Evolutionary conservation across 116 monocot species (phyloP).

Genomic region (Zostera marina): DNA sequence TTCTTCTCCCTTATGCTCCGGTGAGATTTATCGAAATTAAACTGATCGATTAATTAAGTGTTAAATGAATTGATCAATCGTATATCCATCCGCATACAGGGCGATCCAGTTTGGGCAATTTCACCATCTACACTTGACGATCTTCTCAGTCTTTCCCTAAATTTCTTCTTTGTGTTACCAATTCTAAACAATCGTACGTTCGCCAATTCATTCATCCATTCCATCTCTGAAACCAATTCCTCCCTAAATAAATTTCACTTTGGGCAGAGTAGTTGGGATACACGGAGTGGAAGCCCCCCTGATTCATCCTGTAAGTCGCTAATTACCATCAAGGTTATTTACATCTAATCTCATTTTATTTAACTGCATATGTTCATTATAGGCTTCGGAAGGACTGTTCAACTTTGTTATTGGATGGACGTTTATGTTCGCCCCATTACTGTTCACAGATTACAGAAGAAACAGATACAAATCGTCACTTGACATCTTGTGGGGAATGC

Average conservation of each 20-base stretch:
- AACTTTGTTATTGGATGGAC: constrained; percentile 94
- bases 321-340: not conserved
- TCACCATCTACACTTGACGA: constrained; percentile 43
- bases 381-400: constrained; percentile 80
- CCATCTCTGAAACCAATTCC: no score
- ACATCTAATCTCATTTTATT: not conserved
- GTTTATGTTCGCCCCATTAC: constrained; percentile 64
- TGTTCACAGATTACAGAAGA: constrained; percentile 58
- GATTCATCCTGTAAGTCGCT: constrained; percentile 73
- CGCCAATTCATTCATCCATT: not conserved
- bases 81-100: constrained; percentile 21
- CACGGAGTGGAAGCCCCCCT: constrained; percentile 59
- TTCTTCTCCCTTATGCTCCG: constrained; percentile 74
- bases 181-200: constrained; percentile 38
- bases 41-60: no score
- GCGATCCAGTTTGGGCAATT: constrained; percentile 87
- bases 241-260: no score
- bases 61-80: no score
- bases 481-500: constrained; percentile 73
- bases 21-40: constrained; percentile 8
- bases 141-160: constrained; percentile 57
- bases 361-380: not conserved
- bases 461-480: constrained; percentile 62
- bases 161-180: constrained; percentile 84
- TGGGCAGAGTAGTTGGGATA: constrained; percentile 76